phyloP scores from a whole-genome alignment of 345 rosid species.

The Salix suchowensis region DNA sequence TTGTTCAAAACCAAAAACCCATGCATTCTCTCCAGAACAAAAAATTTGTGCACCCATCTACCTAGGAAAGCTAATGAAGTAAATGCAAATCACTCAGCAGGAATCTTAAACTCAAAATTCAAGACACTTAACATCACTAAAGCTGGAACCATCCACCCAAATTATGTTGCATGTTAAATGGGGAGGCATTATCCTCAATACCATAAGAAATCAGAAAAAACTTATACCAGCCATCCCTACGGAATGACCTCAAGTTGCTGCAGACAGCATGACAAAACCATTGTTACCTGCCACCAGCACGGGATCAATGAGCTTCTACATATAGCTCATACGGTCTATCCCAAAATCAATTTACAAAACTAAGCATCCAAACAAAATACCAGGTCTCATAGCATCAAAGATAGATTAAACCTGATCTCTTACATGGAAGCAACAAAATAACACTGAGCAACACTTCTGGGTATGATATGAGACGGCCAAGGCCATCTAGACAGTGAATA shows the following conservation, averaged over 20 bases:
- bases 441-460: not conserved
- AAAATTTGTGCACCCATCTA: not conserved
- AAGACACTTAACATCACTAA: not conserved
- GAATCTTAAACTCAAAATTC: not conserved
- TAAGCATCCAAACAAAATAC: not conserved
- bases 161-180: not conserved
- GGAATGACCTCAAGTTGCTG: not conserved
- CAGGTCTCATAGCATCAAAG: not conserved
- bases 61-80: not conserved
- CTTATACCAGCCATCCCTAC: not conserved
- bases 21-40: not conserved
- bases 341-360: not conserved
- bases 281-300: not conserved
- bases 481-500: not conserved
- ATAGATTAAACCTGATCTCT: not conserved
- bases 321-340: not conserved
- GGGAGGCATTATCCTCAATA: not conserved
- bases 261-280: not conserved
- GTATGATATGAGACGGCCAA: not conserved
- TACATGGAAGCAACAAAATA: not conserved
- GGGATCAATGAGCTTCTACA: not conserved
- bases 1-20: not conserved
- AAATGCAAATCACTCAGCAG: not conserved
- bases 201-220: not conserved
- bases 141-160: not conserved